Conservation (phyloP, 2,329 filamentous ascomycete species). For the Capronia epimyces region DNA sequence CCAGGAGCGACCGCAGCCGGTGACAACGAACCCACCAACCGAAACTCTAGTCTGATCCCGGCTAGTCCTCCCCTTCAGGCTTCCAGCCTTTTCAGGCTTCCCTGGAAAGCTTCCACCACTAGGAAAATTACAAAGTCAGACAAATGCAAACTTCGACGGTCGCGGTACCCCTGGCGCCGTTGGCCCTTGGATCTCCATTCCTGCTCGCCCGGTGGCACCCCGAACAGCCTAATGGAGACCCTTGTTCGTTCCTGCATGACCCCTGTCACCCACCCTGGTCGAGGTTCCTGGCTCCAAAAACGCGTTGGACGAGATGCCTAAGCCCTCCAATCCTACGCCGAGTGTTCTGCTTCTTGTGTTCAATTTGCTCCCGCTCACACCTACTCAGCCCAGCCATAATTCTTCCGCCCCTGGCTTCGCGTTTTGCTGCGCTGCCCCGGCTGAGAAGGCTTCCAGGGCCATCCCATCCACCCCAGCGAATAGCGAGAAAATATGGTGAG, state of each 20-base stretch:
- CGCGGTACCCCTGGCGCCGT: not conserved
- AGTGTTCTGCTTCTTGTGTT: not conserved
- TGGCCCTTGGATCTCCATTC: not conserved
- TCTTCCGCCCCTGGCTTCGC: not conserved
- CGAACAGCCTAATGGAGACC: not conserved
- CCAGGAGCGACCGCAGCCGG: too few relatives aligned
- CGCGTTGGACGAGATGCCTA: constrained; percentile 3
- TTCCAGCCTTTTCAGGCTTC: not conserved
- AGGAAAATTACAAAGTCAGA: not conserved
- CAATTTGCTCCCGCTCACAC: constrained; percentile 6
- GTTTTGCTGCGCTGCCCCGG: not conserved
- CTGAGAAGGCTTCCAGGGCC: not conserved
- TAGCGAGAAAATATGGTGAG: constrained; percentile 13
- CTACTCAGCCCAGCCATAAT: not conserved
- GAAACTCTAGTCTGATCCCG: too few relatives aligned
- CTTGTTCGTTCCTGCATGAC: constrained; percentile 2
- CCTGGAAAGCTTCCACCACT: not conserved
- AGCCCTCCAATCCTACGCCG: constrained; percentile 6
- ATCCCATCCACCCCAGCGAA: not conserved
- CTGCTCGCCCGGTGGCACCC: not conserved
- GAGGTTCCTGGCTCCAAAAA: not conserved
- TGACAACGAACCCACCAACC: not conserved
- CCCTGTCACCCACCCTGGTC: constrained; percentile 8
- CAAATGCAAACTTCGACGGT: not conserved
- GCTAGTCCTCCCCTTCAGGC: not conserved